These are phyloP conservation scores for Erodium maritimum DNA, from an alignment of 345 rosid genomes.

Conservation along the genomic window DNA sequence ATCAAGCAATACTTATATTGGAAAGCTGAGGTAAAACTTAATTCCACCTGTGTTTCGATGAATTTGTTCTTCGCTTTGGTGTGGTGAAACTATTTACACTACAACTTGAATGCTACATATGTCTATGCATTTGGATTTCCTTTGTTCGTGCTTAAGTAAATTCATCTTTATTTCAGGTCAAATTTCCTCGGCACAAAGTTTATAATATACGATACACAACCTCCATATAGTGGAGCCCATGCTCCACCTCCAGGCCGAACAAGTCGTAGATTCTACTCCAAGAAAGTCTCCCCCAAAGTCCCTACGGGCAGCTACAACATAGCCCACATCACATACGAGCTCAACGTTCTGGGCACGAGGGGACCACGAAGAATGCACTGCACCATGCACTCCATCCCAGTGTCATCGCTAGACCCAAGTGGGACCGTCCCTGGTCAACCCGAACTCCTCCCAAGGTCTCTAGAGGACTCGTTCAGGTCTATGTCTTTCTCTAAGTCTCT, in stretches of 20 bases:
- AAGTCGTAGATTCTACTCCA: conserved; percentile 34
- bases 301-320: conserved; percentile 43
- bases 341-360: conserved; percentile 39
- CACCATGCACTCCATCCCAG: conserved; percentile 34
- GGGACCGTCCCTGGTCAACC: conserved; percentile 39
- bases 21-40: conserved; percentile 36
- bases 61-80: no score
- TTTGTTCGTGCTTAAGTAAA: no score
- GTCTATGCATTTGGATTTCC: no score
- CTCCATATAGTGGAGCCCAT: conserved; percentile 29
- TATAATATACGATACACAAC: conserved; percentile 36
- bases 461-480: conserved; percentile 41
- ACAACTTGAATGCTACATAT: no score
- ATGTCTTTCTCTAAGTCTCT: conserved; percentile 34
- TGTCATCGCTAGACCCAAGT: conserved; percentile 28
- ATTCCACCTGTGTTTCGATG: no score
- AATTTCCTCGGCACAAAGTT: conserved; percentile 42
- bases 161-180: conserved; percentile 30
- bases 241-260: conserved; percentile 29
- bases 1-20: conserved; percentile 37
- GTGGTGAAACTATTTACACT: no score
- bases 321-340: conserved; percentile 33
- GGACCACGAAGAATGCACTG: conserved; percentile 48
- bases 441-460: conserved; percentile 26
- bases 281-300: conserved; percentile 40